Base-by-base conservation (phyloP, 2,329 filamentous ascomycete species). In the Penicillium sp. region DNA sequence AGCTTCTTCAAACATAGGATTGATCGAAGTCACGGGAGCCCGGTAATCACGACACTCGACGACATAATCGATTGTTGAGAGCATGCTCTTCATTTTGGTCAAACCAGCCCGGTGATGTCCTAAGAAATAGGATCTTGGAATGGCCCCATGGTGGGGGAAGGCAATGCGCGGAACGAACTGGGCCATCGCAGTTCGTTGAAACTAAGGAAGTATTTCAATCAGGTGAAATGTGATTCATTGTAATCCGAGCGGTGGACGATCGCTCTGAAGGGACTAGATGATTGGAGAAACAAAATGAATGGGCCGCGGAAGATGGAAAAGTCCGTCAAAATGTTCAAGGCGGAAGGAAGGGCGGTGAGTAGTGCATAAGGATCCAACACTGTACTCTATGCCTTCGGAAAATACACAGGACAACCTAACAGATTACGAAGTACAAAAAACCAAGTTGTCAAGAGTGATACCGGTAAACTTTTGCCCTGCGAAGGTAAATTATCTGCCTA, bases 1-100 rank as follows among this genome's bases (percentile, higher is more conserved):
- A 30, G 84, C 82, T 58, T 86, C 81, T 69, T 97, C 93, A 63
- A 99, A 93, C 42, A 92, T 77, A 0, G 92, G 93, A 69, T 99
- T 99, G 62, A 90, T 85, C 3, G 90, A 94, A 0, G 91, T 92
- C 9, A 97, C 77, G 0, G 94, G 94, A 0, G 96, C 86, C 44
- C 94, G 87, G 70, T 91, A 91, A 78, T 99, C 94, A 68, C 94
- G 89, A 72, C 92, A 97, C 78, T 99, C 94, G 68, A 99, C 84
- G 50, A 99, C 85, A 40, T 97, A 85, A 67, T 92, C 89, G 65
- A 97, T 89, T 59, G 85, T 86, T 27, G 86, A 85, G 45, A 99
- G 82, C 69, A 89, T 81, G 36, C 84, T 84, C 70, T 90, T 89
- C 87, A 97, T 96, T 70, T 89, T 88, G 44, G 82, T 79, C 30